Conservation (phyloP, 345 rosid species). For the Jatropha curcas region DNA sequence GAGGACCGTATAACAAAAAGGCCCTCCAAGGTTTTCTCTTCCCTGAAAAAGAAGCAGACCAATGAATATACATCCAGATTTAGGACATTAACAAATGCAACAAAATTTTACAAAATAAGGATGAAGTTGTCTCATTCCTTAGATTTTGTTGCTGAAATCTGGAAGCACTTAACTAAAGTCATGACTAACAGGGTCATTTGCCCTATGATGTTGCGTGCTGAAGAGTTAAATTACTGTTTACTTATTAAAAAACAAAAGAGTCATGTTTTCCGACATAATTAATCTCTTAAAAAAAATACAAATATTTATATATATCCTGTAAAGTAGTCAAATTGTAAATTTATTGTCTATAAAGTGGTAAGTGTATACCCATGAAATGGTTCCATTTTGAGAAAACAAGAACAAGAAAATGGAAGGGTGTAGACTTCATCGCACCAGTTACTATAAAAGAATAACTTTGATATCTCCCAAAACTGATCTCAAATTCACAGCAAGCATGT, state of each 20-base stretch:
- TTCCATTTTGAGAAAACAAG: background rate
- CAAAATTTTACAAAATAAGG: background rate
- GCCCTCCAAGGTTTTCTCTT: slow-evolving; percentile 95
- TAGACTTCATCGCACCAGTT: background rate
- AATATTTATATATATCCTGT: background rate
- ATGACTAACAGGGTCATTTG: background rate
- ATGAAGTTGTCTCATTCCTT: background rate
- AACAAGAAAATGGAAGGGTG: background rate
- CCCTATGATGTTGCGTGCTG: background rate
- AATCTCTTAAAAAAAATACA: background rate
- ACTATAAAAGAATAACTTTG: background rate
- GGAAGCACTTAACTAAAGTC: background rate
- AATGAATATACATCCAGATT: background rate
- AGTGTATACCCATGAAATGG: background rate
- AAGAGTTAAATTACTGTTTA: background rate
- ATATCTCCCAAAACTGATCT: background rate
- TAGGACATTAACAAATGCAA: background rate
- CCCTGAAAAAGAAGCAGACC: slow-evolving; percentile 35
- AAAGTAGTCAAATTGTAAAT: background rate
- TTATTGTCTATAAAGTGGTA: background rate
- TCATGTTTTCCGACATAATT: background rate
- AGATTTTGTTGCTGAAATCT: background rate
- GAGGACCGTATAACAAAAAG: slow-evolving; percentile 81
- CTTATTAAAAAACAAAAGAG: background rate
- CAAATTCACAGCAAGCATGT: background rate